These are phyloP conservation scores for Paspalum notatum DNA, from an alignment of 176 grass and related monocot species.

Conservation along the genomic window DNA sequence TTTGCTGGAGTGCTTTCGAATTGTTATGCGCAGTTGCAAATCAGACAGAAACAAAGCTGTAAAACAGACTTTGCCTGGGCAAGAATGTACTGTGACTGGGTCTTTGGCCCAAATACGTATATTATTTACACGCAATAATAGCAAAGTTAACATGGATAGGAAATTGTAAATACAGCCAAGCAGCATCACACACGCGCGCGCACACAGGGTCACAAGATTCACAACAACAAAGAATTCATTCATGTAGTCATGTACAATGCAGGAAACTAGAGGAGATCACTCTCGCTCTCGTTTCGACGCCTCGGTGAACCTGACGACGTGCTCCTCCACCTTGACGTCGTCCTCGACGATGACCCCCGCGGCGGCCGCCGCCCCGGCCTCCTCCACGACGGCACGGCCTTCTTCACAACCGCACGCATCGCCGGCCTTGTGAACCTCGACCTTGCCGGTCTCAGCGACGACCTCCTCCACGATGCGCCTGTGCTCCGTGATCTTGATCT, in stretches of 20 bases:
- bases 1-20: too few species aligned
- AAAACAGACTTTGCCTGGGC: too few species aligned
- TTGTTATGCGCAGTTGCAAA: too few species aligned
- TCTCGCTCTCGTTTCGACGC: constrained; percentile 23
- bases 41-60: too few species aligned
- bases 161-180: too few species aligned
- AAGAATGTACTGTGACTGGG: too few species aligned
- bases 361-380: not conserved
- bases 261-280: not conserved
- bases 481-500: constrained; percentile 41
- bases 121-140: too few species aligned
- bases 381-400: not conserved
- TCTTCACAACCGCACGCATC: not conserved
- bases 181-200: not conserved
- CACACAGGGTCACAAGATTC: too few species aligned
- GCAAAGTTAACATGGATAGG: too few species aligned
- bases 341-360: constrained; percentile 27
- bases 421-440: not conserved
- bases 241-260: not conserved
- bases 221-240: too few species aligned
- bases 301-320: constrained; percentile 35
- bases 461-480: constrained; percentile 37
- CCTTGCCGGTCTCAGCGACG: constrained; percentile 18
- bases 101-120: too few species aligned
- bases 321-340: constrained; percentile 30